Conservation (phyloP, 108 stramenopile species). For the Ochromonas danica region DNA sequence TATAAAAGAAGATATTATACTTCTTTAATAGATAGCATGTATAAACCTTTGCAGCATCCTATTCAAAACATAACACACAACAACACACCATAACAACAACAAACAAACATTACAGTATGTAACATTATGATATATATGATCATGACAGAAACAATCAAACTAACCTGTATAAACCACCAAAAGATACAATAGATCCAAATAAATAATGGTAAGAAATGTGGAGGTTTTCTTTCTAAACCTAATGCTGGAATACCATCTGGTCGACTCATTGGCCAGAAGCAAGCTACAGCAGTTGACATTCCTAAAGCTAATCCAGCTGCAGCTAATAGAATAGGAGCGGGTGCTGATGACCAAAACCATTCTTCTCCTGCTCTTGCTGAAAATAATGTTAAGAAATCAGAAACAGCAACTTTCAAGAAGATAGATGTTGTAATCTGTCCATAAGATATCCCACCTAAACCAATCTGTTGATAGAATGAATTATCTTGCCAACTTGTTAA, state of each 20-base stretch:
- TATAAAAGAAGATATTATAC: conserved; percentile 22
- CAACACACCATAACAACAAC: neutral
- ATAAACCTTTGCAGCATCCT: conserved; percentile 35
- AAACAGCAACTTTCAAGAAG: conserved; percentile 40
- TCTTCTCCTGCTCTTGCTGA: conserved; percentile 33
- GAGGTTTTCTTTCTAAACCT: conserved; percentile 19
- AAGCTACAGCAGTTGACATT: conserved; percentile 37
- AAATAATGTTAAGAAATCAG: conserved; percentile 45
- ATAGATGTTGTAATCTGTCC: conserved; percentile 37
- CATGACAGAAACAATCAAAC: no score
- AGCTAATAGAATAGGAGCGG: conserved; percentile 26
- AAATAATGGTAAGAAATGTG: conserved; percentile 22
- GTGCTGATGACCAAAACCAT: conserved; percentile 32
- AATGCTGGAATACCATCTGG: conserved; percentile 33
- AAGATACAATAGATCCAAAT: conserved; percentile 34
- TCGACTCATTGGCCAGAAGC: conserved; percentile 35
- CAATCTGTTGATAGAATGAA: conserved; percentile 21
- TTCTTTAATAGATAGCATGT: conserved; percentile 29
- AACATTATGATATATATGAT: no score
- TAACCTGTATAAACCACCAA: conserved; percentile 33
- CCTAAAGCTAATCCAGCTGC: conserved; percentile 35
- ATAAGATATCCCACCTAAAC: conserved; percentile 34
- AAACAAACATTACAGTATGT: neutral
- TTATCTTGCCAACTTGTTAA: neutral
- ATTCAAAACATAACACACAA: neutral